Base-by-base conservation (phyloP, 192 early-diverging fungal species). In the Umbelopsis vinacea region DNA sequence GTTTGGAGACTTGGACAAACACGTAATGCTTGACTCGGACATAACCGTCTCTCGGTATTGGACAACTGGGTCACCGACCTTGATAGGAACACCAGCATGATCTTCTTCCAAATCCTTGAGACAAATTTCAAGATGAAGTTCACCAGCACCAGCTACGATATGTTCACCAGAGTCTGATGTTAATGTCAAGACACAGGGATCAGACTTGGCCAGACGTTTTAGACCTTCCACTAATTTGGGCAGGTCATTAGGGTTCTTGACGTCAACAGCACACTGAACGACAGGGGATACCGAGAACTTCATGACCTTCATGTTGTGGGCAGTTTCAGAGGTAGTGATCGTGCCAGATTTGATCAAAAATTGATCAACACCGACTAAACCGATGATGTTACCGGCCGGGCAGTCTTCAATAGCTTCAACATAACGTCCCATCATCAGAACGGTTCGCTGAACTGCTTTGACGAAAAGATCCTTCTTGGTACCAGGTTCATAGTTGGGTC, bases 201-300 rank as follows among this genome's bases (percentile, higher is more conserved):
- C 97, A 57, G 97, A 97, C 88, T 98, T 98, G 82, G 96, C 94
- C 29, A 97, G 86, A 88, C 97, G 95, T 90, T 98, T 98, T 53
- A 98, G 94, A 89, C 97, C 97, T 87, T 98, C 97, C 71, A 98
- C 91, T 68, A 98, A 86, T 93, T 98, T 98, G 81, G 97, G 97
- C 81, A 98, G 89, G 84, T 98, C 97, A 83, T 92, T 91, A 83
- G 95, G 88, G 86, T 97, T 96, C 91, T 96, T 97, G 85, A 89
- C 88, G 71, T 96, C 95, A 80, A 98, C 97, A 67, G 97, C 95
- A 67, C 97, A 89, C 80, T 89, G 89, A 69, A 98, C 95, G 89
- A 97, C 96, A 72, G 97, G 97, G 22, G 97, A 97, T 74, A 97
- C 96, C 53, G 95, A 97, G 92, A 97, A 98, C 89, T 96, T 96